Evolutionary conservation across 1,139 yeast species (phyloP).

Genomic region (Pichia sp.): DNA sequence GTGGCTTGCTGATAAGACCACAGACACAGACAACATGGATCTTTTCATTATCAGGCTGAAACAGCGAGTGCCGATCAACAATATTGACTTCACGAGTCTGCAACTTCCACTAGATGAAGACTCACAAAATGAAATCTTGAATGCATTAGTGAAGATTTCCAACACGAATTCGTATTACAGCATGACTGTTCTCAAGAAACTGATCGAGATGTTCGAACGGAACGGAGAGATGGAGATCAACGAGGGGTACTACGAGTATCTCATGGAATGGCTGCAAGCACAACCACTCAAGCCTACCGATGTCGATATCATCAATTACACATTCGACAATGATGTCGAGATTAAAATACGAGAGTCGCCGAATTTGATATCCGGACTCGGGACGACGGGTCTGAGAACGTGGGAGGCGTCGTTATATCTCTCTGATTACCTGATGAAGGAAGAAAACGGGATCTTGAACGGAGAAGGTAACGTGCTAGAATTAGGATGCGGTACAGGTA

Average conservation of each 20-base stretch:
- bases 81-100: constrained; percentile 11
- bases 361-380: constrained; percentile 61
- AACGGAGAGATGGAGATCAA: constrained; percentile 33
- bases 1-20: too few species aligned
- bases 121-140: constrained; percentile 26
- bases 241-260: constrained; percentile 52
- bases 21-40: background rate
- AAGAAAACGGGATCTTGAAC: constrained; percentile 1
- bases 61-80: constrained; percentile 34
- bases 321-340: constrained; percentile 30
- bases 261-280: constrained; percentile 43
- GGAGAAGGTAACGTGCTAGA: constrained; percentile 43
- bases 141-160: constrained; percentile 27
- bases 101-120: constrained; percentile 5
- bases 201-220: constrained; percentile 35
- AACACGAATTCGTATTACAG: constrained; percentile 49
- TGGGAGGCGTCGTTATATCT: constrained; percentile 93
- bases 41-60: constrained; percentile 25
- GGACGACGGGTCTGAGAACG: constrained; percentile 87
- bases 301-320: constrained; percentile 48
- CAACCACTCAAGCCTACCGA: constrained; percentile 43
- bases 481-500: constrained; percentile 89
- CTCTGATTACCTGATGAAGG: constrained; percentile 42
- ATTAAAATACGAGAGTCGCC: constrained; percentile 61
- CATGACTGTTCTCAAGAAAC: constrained; percentile 42